phyloP scores from a whole-genome alignment of 2,329 filamentous ascomycete genomes.

The Aspergillus pseudonomiae region DNA sequence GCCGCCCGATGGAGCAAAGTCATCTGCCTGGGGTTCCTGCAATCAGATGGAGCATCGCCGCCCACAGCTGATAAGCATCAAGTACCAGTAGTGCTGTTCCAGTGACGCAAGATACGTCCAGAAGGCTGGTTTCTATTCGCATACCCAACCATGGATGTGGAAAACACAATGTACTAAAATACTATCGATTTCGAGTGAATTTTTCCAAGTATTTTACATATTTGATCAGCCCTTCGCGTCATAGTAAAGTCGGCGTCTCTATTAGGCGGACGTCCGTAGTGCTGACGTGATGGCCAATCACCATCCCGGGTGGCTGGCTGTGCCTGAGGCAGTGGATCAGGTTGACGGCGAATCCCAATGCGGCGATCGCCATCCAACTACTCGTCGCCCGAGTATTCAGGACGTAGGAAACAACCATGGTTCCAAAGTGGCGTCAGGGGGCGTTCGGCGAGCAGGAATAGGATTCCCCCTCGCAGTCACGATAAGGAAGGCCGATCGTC shows the following conservation, averaged over 20 bases:
- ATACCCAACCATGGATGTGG: neutral
- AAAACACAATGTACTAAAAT: neutral
- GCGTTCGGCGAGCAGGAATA: neutral
- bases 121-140: neutral
- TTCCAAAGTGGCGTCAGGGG: conserved; percentile 2
- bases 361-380: conserved; percentile 2
- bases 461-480: conserved; percentile 6
- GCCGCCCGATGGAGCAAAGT: neutral
- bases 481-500: neutral
- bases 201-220: neutral
- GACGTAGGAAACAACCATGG: neutral
- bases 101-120: neutral
- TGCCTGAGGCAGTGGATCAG: conserved; percentile 7
- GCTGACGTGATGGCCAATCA: conserved; percentile 1
- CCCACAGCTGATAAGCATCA: conserved; percentile 1
- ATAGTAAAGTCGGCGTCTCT: neutral
- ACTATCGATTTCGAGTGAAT: too few relatives aligned
- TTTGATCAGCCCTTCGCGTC: neutral
- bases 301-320: neutral
- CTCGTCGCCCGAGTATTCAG: neutral
- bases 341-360: neutral
- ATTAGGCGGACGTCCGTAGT: neutral
- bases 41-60: neutral
- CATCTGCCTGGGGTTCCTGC: neutral
- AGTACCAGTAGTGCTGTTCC: neutral